phyloP scores from a whole-genome alignment of 192 early-diverging fungal species.

The Coemansia furcata region DNA sequence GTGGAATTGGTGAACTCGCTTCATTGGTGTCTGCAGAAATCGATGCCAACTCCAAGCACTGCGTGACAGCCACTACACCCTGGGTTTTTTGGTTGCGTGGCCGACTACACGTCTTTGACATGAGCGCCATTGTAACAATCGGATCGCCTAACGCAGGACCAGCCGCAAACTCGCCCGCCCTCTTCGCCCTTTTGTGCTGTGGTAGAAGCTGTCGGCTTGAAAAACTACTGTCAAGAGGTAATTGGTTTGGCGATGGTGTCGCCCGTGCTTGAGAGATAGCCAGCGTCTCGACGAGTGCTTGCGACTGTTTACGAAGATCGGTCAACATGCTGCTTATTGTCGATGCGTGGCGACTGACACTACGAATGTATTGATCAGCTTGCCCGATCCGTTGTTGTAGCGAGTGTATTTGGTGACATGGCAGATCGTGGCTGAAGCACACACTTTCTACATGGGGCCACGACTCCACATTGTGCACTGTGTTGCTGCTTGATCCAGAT shows the following conservation, averaged over 20 bases:
- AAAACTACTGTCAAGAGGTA: not conserved
- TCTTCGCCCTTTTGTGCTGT: not conserved
- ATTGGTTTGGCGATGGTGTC: not conserved
- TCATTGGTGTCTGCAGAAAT: not conserved
- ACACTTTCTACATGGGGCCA: no score
- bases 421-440: slow-evolving; percentile 3
- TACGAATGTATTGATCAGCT: slow-evolving; percentile 22
- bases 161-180: not conserved
- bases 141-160: not conserved
- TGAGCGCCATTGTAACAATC: not conserved
- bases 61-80: not conserved
- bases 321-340: slow-evolving; percentile 15
- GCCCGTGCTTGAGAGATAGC: slow-evolving; percentile 26
- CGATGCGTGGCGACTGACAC: slow-evolving; percentile 20
- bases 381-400: slow-evolving; percentile 35
- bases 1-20: not conserved
- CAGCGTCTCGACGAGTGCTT: slow-evolving; percentile 16
- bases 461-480: not conserved
- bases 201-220: not conserved
- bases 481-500: not conserved
- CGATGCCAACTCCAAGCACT: not conserved
- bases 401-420: slow-evolving; percentile 14
- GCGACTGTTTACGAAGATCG: slow-evolving; percentile 31
- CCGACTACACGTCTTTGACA: not conserved
- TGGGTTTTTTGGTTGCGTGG: not conserved